Conservation (phyloP, 192 early-diverging fungal species). For the Backusella circina region DNA sequence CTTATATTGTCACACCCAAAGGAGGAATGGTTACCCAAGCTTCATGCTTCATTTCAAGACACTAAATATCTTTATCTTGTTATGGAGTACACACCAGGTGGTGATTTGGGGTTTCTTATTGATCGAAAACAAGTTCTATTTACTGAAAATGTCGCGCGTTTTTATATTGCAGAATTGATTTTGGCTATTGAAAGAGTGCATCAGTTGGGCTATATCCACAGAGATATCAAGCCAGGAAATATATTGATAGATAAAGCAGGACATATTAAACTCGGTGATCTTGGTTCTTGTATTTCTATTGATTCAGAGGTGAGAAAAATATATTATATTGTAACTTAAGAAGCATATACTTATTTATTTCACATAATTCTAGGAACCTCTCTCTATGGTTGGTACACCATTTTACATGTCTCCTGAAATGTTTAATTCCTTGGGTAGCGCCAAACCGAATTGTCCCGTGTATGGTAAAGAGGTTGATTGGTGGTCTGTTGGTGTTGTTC, state of each 20-base stretch:
- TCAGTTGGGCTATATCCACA: constrained; percentile 84
- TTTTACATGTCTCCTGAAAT: constrained; percentile 98
- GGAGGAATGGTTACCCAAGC: constrained; percentile 62
- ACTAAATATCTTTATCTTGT: constrained; percentile 85
- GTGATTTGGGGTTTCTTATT: constrained; percentile 90
- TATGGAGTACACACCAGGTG: constrained; percentile 97
- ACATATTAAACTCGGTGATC: constrained; percentile 64
- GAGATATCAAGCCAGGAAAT: constrained; percentile 70
- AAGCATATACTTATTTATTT: too few relatives aligned
- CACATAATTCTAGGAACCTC: not conserved
- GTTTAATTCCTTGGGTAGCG: constrained; percentile 77
- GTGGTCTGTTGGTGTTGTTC: constrained; percentile 82
- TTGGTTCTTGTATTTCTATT: constrained; percentile 73
- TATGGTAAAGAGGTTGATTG: constrained; percentile 85
- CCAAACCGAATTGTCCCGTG: constrained; percentile 55
- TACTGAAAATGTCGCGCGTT: constrained; percentile 71
- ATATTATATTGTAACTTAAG: not conserved
- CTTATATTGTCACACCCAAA: constrained; percentile 64
- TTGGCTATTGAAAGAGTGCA: constrained; percentile 80
- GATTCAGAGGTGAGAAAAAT: constrained; percentile 33
- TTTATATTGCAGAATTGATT: constrained; percentile 88
- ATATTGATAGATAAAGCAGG: constrained; percentile 56
- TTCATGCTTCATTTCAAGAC: constrained; percentile 86
- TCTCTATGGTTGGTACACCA: constrained; percentile 50
- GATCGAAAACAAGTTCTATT: constrained; percentile 80